Evolutionary conservation across 2,329 filamentous ascomycete genomes (phyloP), one percentile per base, ranked within the genome.

Genomic region (Phyllosticta citriasiana): DNA sequence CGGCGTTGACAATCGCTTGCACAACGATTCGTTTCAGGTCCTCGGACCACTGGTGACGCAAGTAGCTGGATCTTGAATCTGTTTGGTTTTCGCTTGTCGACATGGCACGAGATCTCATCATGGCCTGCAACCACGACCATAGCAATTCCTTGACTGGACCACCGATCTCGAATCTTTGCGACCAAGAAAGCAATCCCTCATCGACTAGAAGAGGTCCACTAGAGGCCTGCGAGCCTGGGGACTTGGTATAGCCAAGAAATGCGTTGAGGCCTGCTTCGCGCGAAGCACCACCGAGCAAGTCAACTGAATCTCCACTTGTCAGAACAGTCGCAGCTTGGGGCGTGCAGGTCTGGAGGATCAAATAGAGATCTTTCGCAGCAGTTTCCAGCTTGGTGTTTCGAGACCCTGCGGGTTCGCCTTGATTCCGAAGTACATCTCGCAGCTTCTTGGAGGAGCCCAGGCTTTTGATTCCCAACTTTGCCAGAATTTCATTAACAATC

Each of bases 241-340:
- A 75, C 59, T 79, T 81, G 2, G 81, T 79, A 66, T 83, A 80
- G 51, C 82, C 81, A n/a, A 83, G 72, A 62, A 84, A 84, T 4
- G 82, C 77, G 58, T 80, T 78, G 54, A 84, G 66, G 1, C 80
- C 81, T 53, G 79, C 76, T 55, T 80, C 77, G 60, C 76, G 74
- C 12, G 81, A 76, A n/a, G 72, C 72, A 27, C 78, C 79, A 10
- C 77, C 76, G 57, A 80, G 68, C 14, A 74, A 71, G 26, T 81
- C 79, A 40, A 79, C 71, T 53, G 77, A 77, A 62, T 84, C 79
- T 59, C 74, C 75, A 62, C 77, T 77, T 7, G 80, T 69, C 53
- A 81, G 72, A 14, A 69, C 79, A 71, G 67, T 79, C 67, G 80
- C 80, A 75, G 64, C 69, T 67, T 68, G 73, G 67, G 65, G 76